Conservation (phyloP, 129 eudicot genomes). For the Centaurea solstitialis region DNA sequence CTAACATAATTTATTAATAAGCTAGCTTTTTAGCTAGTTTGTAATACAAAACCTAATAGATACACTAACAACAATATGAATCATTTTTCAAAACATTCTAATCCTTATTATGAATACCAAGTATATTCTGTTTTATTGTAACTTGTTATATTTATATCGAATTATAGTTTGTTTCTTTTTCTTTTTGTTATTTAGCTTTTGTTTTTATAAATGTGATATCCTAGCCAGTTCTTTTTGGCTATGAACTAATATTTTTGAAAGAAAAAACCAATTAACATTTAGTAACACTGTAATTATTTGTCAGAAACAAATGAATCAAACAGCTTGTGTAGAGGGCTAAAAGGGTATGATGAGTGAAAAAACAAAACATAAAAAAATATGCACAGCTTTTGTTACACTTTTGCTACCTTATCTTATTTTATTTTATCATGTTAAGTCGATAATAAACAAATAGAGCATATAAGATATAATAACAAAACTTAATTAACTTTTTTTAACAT, state of each 20-base stretch:
- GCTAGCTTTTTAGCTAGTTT: too few species aligned
- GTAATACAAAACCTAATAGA: neutral
- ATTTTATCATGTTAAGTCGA: neutral
- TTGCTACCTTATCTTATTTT: neutral
- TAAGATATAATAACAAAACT: too few species aligned
- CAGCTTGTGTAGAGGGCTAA: neutral
- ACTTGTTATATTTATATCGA: neutral
- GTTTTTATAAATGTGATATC: neutral
- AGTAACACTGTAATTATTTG: neutral
- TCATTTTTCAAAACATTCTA: neutral
- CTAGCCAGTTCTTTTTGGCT: neutral
- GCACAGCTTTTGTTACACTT: conserved; percentile 12
- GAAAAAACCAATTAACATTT: neutral
- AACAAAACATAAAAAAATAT: neutral
- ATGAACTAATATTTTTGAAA: neutral
- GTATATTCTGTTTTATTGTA: neutral
- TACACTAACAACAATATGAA: neutral
- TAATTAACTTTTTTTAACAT: too few species aligned
- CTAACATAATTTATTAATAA: too few species aligned
- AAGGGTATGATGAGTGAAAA: too few species aligned
- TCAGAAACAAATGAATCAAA: neutral
- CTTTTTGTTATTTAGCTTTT: neutral
- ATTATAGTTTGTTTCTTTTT: neutral
- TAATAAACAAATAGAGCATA: neutral
- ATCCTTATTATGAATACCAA: neutral